These are phyloP conservation scores for Akanthomyces lecanii DNA, from an alignment of 2,329 filamentous ascomycete species.

Conservation along the genomic window DNA sequence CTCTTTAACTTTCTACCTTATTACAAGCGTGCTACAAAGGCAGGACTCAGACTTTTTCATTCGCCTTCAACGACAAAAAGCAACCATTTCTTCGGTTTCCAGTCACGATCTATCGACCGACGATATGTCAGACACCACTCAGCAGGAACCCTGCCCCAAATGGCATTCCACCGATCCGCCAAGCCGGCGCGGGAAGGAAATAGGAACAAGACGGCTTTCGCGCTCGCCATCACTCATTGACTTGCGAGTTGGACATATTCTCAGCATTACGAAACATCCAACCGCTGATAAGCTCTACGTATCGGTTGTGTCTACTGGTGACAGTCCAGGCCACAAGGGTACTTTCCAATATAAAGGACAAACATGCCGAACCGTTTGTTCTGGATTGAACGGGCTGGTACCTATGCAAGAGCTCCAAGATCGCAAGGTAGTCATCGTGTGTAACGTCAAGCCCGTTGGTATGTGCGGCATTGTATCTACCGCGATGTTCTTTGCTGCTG, in stretches of 20 bases:
- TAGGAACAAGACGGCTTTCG: not conserved
- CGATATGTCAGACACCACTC: not conserved
- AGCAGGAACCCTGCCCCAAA: not conserved
- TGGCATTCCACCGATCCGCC: not conserved
- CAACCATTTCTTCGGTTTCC: too few relatives aligned
- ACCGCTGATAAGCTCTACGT: not conserved
- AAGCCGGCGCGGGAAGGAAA: not conserved
- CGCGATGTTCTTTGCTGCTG: not conserved
- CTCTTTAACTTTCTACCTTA: too few relatives aligned
- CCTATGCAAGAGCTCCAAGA: not conserved
- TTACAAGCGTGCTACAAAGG: too few relatives aligned
- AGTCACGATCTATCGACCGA: not conserved
- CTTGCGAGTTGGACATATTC: not conserved
- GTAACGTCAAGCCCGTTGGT: not conserved
- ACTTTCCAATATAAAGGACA: not conserved
- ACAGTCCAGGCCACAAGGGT: not conserved
- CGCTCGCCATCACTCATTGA: not conserved
- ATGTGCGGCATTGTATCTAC: not conserved
- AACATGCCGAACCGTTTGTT: not conserved
- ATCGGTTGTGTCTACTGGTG: not conserved
- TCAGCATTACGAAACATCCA: not conserved
- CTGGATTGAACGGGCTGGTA: not conserved
- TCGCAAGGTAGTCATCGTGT: not conserved
- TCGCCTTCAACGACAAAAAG: too few relatives aligned
- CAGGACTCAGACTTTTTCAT: too few relatives aligned